Evolutionary conservation across 1,284 basidiomycete genomes (phyloP).

Genomic region (Naganishia liquefaciens): DNA sequence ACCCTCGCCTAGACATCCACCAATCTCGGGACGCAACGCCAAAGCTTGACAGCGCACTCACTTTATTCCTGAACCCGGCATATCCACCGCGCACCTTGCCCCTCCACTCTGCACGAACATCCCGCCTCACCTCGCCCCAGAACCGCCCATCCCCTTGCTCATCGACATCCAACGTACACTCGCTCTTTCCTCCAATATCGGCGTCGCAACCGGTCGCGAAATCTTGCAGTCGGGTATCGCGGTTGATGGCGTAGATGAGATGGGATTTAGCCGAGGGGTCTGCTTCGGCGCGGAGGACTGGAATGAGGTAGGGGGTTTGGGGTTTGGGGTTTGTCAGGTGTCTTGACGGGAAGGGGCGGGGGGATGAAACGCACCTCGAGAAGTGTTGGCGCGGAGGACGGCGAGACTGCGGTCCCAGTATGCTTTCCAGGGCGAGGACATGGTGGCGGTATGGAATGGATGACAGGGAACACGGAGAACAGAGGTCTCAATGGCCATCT

Average conservation of each 20-base stretch:
- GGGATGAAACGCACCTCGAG: conserved; percentile 38
- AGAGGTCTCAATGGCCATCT: not conserved
- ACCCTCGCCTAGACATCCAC: too few species aligned
- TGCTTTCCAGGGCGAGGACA: conserved; percentile 43
- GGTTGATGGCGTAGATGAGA: conserved; percentile 29
- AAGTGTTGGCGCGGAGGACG: conserved; percentile 43
- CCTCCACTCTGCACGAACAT: conserved; percentile 46
- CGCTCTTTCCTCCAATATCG: conserved; percentile 51
- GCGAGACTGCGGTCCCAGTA: conserved; percentile 47
- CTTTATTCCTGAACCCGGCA: conserved; percentile 57
- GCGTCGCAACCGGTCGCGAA: conserved; percentile 45
- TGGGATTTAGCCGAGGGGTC: conserved; percentile 12
- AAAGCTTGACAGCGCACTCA: conserved; percentile 7
- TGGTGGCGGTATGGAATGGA: not conserved
- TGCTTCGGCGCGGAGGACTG: conserved; percentile 25
- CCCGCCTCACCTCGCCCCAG: conserved; percentile 48
- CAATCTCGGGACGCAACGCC: too few species aligned
- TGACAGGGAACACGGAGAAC: not conserved
- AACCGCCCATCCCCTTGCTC: conserved; percentile 43
- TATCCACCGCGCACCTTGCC: conserved; percentile 56
- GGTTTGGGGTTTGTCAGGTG: not conserved
- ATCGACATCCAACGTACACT: conserved; percentile 42
- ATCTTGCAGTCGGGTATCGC: conserved; percentile 15
- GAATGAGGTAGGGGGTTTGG: too few species aligned
- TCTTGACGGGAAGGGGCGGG: not conserved